These are phyloP conservation scores for Pascua guehoae DNA, from an alignment of 1,284 basidiomycete species.

Conservation along the genomic window DNA sequence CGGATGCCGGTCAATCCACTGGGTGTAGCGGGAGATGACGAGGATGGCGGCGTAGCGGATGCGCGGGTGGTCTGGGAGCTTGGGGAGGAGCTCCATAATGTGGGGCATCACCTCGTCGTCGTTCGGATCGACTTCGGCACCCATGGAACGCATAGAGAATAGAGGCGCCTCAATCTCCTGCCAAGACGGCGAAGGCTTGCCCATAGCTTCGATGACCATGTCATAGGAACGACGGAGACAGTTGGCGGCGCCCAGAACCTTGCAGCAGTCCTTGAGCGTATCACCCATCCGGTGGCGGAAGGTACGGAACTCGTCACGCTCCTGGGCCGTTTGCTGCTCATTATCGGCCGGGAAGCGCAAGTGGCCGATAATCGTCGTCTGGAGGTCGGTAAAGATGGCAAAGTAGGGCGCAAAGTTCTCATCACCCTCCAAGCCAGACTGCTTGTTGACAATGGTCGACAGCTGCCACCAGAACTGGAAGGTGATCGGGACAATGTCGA, in stretches of 20 bases:
- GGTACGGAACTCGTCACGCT: constrained; percentile 86
- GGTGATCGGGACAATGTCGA: constrained; percentile 96
- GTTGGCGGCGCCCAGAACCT: constrained; percentile 80
- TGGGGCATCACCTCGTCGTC: constrained; percentile 86
- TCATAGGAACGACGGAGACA: constrained; percentile 80
- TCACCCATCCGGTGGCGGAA: constrained; percentile 99
- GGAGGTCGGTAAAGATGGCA: constrained; percentile 77
- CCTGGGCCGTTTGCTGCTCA: constrained; percentile 72
- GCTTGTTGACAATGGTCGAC: constrained; percentile 66
- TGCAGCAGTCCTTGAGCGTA: constrained; percentile 97
- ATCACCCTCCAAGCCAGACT: constrained; percentile 23
- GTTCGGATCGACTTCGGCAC: constrained; percentile 79
- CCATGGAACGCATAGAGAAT: constrained; percentile 98
- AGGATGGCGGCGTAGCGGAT: constrained; percentile 93
- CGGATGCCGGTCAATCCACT: constrained; percentile 92
- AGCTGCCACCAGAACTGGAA: constrained; percentile 98
- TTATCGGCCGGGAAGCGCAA: constrained; percentile 84
- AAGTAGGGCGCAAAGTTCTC: constrained; percentile 55
- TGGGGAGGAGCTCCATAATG: constrained; percentile 91
- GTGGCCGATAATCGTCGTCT: constrained; percentile 83
- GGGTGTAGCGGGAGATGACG: constrained; percentile 92
- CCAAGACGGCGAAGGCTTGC: constrained; percentile 61
- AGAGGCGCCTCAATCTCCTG: constrained; percentile 97
- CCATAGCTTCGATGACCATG: constrained; percentile 69
- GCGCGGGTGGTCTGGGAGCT: constrained; percentile 82